Evolutionary conservation across 306 rosid species (phyloP), one percentile per base, ranked within the genome.

Genomic region (Astragalus membranaceus): DNA sequence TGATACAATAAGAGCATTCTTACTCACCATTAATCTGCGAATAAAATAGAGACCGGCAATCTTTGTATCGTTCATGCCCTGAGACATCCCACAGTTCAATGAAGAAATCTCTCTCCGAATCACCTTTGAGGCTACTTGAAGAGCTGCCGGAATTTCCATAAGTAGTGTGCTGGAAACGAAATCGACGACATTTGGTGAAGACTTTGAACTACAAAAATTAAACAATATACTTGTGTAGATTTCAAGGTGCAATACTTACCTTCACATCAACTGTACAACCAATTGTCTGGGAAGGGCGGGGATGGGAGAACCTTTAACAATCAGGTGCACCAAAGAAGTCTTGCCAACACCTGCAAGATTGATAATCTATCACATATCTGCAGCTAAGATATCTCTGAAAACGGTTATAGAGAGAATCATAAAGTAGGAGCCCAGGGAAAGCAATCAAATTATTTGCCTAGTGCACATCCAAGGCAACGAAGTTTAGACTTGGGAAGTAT

Each of bases 41-140:
- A 82, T 87, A 95, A 76, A 95, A 95, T 69, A 91, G 95, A 72
- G 95, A 87, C 54, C 96, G 91, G 26, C 95, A 95, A 66, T 95
- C 96, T 85, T 89, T 87, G 86, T 95, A 95, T 63, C 96, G 90
- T 10, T 95, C 99, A 74, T 91, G 99, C 49, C 99, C 99, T 20
- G 95, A 91, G 56, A 95, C 91, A 86, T 95, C 99, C 99, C 99
- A 95, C 48, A 95, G 92, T 80, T 95, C 99, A 66, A 95, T 81
- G 35, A 95, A 95, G 76, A 95, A 91, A 70, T 91, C 91, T 79
- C 99, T 91, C 81, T 91, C 96, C 13, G 91, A 70, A 52, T 91
- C 97, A 64, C 96, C 91, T 59, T 83, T 85, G 48, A 95, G 83
- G 82, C 92, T 85, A 80, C 83, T 87, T 55, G 99, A 95, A 74